Base-by-base conservation (phyloP, 2,329 filamentous ascomycete species). In the Alternaria ethzedia region DNA sequence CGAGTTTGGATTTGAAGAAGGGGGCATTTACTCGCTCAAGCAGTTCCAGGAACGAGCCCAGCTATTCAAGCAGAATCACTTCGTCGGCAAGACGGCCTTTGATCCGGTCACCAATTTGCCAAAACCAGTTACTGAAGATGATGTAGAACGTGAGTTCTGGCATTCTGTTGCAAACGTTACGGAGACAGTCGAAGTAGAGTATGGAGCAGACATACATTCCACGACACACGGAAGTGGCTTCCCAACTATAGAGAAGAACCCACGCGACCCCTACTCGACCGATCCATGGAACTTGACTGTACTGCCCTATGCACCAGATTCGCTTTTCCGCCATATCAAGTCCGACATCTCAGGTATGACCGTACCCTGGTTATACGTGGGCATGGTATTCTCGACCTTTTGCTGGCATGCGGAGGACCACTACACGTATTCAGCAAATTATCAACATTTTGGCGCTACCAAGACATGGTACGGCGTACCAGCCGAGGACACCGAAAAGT, bases 321-420 rank as follows among this genome's bases (percentile, higher is more conserved):
- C 94, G 51, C 84, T 99, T 1, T 99, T 99, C 83, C 89, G 95
- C 52, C 93, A 99, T 73, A 98, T 99, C 84, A 98, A 98, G 79
- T 93, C 95, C 0, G 96, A 99, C 76, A 96, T 99, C 57, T 98
- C 96, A 2, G 96, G 96, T 41, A 99, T 99, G 96, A 99, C 96
- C 0, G 95, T 99, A 8, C 96, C 96, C 0, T 99, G 96, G 96
- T 89, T 99, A 4, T 99, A 99, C 76, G 96, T 99, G 5, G 96
- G 96, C 65, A 99, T 99, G 96, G 96, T 97, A 43, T 99, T 99
- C 78, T 99, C 96, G 0, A 98, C 96, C 0, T 99, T 99, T 76
- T 99, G 96, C 80, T 99, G 96, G 96, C 96, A 99, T 79, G 97
- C 97, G 68, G 96, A 99, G 76, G 96, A 99, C 75, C 96, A 99